These are phyloP conservation scores for Hanseniaspora pseudoguilliermondii DNA, from an alignment of 805 yeast genomes.

Conservation along the genomic window DNA sequence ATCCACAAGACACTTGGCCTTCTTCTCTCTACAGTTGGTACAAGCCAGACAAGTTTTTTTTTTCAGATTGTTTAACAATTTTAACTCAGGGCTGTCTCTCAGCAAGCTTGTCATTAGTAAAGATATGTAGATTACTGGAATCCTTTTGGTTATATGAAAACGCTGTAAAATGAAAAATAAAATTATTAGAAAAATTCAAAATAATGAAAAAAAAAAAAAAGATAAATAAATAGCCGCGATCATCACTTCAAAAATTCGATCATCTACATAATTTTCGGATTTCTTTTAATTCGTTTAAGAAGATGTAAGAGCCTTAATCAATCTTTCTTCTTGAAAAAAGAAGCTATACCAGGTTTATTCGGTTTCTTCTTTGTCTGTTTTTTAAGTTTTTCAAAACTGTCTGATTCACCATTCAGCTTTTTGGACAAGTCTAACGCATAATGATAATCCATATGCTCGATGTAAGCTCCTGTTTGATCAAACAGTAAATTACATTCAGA, in stretches of 20 bases:
- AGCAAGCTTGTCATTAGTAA: background rate
- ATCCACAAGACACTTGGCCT: slow-evolving; percentile 65
- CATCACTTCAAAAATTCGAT: background rate
- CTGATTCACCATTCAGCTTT: slow-evolving; percentile 28
- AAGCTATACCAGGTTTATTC: background rate
- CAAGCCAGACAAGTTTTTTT: slow-evolving; percentile 73
- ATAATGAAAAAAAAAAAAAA: background rate
- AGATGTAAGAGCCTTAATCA: background rate
- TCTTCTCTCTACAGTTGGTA: slow-evolving; percentile 68
- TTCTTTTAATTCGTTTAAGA: background rate
- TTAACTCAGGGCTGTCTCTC: background rate
- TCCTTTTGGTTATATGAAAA: background rate
- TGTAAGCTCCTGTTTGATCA: slow-evolving; percentile 11
- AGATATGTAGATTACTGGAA: background rate
- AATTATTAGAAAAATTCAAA: background rate
- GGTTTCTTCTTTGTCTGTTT: background rate
- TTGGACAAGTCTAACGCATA: slow-evolving; percentile 39
- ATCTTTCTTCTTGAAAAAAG: slow-evolving; percentile 1
- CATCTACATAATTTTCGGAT: background rate
- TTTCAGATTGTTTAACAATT: slow-evolving; percentile 12
- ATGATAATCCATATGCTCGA: slow-evolving; percentile 46
- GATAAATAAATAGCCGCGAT: background rate
- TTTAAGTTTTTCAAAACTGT: background rate
- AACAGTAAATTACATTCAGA: slow-evolving; percentile 19
- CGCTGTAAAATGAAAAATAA: background rate